Base-by-base conservation (phyloP, 805 yeast genomes). In the Pichia scutulata region DNA sequence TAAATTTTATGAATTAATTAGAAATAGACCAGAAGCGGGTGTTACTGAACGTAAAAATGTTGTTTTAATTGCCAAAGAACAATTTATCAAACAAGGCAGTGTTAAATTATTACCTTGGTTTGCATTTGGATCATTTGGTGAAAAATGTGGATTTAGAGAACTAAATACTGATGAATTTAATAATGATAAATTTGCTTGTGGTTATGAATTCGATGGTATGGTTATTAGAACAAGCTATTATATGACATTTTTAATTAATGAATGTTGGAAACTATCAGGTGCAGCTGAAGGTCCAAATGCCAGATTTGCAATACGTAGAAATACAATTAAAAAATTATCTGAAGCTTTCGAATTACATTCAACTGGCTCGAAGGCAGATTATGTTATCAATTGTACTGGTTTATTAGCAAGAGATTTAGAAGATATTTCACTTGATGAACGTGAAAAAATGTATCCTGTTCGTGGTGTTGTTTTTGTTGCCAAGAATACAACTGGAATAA, bases 371-470 rank as follows among this genome's bases (percentile, higher is more conserved):
- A 63, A 55, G 9, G 75, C 86, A 0, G 75, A 77, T 47, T 56
- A 75, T 12, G 77, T 82, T 13, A 67, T 84, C 49, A 83, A 84
- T 57, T 73, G 81, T 46, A 67, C 84, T 1, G 89, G 88, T 1
- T 58, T 81, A 3, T 58, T 70, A 25, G 78, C 83, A 0, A 60
- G 66, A 7, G 56, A 60, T 9, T 65, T 81, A 12, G 77, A 74
- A 14, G 65, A 69, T 18, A 82, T 79, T 51, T 46, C 45, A 30
- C 25, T 52, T 14, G 44, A 60, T 4, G 52, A 50, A 22, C 28
- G 39, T 24, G 36, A 39, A 22, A 57, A 64, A 3, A 70, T 73
- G 33, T 74, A 60, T 56, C 81, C 85, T 1, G 75, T 81, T n/a
- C 69, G 76, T 53, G 89, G 88, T 0, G 86, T 81, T 57, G 77